Percentiles rank a stretch among this genome's conserved stretches.
These are phyloP conservation scores for Penicillium goetzii DNA, from an alignment of 495 filamentous ascomycete species.

Conservation along the genomic window DNA sequence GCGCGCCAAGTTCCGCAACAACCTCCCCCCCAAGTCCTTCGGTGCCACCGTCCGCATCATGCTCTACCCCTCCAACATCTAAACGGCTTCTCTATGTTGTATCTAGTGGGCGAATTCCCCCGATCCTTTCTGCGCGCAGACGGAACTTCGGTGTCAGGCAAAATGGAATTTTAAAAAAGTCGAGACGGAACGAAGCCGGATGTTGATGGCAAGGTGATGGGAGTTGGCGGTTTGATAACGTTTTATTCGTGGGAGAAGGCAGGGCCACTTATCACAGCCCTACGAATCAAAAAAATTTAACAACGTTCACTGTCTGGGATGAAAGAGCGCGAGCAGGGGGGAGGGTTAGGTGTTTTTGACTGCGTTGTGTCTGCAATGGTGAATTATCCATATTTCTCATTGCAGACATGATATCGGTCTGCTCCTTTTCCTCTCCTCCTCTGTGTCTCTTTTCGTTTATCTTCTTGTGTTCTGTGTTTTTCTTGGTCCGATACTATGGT, in stretches of 20 bases:
- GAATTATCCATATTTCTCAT: not conserved
- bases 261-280: constrained; percentile 46
- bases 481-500: constrained; percentile 11
- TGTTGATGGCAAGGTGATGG: constrained; percentile 44
- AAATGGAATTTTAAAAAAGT: constrained; percentile 37
- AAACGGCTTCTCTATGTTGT: constrained; percentile 46
- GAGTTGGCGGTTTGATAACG: constrained; percentile 54
- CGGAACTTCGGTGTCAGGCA: constrained; percentile 42
- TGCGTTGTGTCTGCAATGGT: not conserved
- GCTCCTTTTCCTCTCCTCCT: not conserved
- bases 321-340: constrained; percentile 12
- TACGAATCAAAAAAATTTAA: constrained; percentile 51
- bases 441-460: constrained; percentile 21
- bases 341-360: not conserved
- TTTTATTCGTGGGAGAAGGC: constrained; percentile 50
- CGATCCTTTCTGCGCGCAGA: constrained; percentile 49
- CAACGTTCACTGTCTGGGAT: constrained; percentile 25
- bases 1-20: constrained; percentile 90
- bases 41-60: constrained; percentile 96
- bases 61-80: constrained; percentile 86
- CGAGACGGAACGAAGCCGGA: constrained; percentile 46
- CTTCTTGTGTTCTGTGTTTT: constrained; percentile 24
- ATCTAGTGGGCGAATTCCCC: constrained; percentile 44
- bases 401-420: constrained; percentile 18
- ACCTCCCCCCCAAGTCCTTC: constrained; percentile 93